Conservation (phyloP, 139 green algal species). For the Picochlorum costavermella region DNA sequence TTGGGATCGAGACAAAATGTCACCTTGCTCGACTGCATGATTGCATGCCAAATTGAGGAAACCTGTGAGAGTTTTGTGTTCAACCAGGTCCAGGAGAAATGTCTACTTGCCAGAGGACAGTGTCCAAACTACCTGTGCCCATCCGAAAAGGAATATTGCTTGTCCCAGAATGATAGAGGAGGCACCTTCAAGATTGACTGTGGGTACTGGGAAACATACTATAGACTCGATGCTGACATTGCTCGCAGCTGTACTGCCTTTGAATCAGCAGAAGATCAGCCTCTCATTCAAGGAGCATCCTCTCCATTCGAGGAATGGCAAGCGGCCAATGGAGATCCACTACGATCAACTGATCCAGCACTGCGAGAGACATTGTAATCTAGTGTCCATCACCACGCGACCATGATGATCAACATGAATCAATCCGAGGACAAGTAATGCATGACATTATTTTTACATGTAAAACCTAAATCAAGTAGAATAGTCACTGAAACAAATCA, state of each 20-base stretch:
- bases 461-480: no score
- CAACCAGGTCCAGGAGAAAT: conserved; percentile 31
- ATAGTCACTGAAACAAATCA: no score
- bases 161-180: conserved; percentile 23
- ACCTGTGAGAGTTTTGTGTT: conserved; percentile 28
- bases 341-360: no score
- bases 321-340: neutral
- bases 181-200: conserved; percentile 21
- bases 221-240: conserved; percentile 23
- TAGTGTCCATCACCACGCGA: no score
- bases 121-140: conserved; percentile 10
- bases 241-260: neutral
- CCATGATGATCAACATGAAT: no score
- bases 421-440: no score
- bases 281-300: neutral
- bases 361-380: no score
- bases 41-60: conserved; percentile 21
- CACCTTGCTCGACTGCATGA: conserved; percentile 21
- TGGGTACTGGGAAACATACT: conserved; percentile 41
- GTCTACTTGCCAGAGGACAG: conserved; percentile 34
- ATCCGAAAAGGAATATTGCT: neutral
- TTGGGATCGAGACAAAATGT: conserved; percentile 31
- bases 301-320: neutral
- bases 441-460: no score
- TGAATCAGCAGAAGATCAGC: neutral